Base-by-base conservation (phyloP, 495 filamentous ascomycete genomes). In the Bombardia bombarda region DNA sequence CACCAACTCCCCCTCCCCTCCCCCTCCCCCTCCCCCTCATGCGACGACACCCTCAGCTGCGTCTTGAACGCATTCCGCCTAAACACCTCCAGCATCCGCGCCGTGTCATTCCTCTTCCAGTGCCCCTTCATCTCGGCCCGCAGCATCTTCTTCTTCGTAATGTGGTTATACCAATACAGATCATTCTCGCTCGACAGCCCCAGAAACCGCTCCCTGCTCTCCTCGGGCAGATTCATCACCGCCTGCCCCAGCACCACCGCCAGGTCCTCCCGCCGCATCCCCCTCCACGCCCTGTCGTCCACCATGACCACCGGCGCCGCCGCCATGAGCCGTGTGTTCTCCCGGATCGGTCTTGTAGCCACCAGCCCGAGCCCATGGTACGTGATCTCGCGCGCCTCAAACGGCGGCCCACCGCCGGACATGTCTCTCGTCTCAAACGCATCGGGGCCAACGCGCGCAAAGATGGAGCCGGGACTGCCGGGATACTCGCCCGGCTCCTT, bases 281-380 rank as follows among this genome's bases (percentile, higher is more conserved):
- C 45, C 18, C 48, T 37, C 8, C 57, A 43, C 3, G 60, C 58
- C 17, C 40, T 48, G 32, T 59, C 56, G 46, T 62, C 58, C 12
- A 66, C 52, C 56, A 63, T 60, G 4, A 66, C 24, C 4, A 47
- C 51, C 3, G 60, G 57, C 3, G 56, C 62, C 2, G 41, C 46
- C 4, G 47, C 49, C 54, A 63, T 63, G 36, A 66, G 32, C 9
- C 48, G 52, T 34, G 57, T 45, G 2, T 54, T 58, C 6, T 49
- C 31, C 23, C 42, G 49, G 32, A 66, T 60, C 6, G 42, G 45
- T 9, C 46, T 33, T 7, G 45, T 54, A 1, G 62, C 55, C 21
- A 66, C 51, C 3, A 66, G 43, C 10, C 62, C 62, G 46, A 59
- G 43, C 21, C 50, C 62, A 20, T 63, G 63, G 12, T 55, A 54